Percentiles rank a stretch among this genome's conserved stretches.
Conservation (phyloP, 1,284 basidiomycete species). For the Mixia osmundae region DNA sequence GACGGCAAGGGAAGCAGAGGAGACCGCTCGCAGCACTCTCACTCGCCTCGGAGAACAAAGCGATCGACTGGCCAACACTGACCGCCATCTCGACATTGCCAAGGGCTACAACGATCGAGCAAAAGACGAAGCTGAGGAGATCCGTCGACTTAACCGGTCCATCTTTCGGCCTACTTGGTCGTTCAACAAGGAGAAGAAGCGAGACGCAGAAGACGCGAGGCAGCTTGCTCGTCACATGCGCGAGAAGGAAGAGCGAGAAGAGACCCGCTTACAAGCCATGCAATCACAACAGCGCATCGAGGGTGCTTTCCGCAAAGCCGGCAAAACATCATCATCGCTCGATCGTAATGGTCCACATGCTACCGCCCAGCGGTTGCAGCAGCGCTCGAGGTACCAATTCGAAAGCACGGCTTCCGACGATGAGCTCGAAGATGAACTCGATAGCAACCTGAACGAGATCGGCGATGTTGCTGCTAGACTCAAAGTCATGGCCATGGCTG, state of each 20-base stretch:
- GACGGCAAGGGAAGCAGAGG: constrained; percentile 82
- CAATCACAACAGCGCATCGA: constrained; percentile 71
- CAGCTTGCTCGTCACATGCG: constrained; percentile 68
- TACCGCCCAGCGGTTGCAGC: neutral
- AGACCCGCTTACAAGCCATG: constrained; percentile 58
- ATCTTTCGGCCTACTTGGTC: constrained; percentile 38
- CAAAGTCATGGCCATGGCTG: constrained; percentile 59
- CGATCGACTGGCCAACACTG: constrained; percentile 80
- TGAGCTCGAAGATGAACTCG: constrained; percentile 52
- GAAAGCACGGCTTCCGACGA: constrained; percentile 90
- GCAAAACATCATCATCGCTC: constrained; percentile 17
- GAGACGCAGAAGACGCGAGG: constrained; percentile 70
- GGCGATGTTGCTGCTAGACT: constrained; percentile 53
- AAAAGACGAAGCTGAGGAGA: constrained; percentile 78
- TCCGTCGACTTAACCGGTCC: constrained; percentile 76
- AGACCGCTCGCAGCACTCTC: constrained; percentile 73
- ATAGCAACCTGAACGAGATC: constrained; percentile 79
- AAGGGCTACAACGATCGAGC: constrained; percentile 74
- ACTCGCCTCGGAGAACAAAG: constrained; percentile 80
- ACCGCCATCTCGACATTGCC: constrained; percentile 80
- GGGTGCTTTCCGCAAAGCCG: constrained; percentile 38
- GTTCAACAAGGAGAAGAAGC: constrained; percentile 42
- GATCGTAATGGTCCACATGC: constrained; percentile 28
- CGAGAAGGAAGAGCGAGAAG: constrained; percentile 63
- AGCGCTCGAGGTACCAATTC: constrained; percentile 54